These are phyloP conservation scores for Peronospora farinosa DNA, from an alignment of 352 stramenopile genomes.

Conservation along the genomic window DNA sequence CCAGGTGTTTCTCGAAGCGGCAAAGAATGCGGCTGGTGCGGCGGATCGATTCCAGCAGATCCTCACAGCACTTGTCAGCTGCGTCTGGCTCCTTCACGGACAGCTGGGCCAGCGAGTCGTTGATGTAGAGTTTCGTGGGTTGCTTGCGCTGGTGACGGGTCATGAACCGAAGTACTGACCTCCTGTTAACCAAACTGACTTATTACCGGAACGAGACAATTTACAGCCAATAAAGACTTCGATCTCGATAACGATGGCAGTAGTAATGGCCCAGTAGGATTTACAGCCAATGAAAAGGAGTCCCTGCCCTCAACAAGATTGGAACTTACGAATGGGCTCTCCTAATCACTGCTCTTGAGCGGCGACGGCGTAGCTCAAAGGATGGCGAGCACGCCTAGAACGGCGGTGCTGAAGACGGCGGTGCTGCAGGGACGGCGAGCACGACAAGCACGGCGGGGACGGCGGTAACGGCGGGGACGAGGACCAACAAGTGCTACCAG, in stretches of 20 bases:
- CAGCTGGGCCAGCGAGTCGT: slow-evolving; percentile 1
- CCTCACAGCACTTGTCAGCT: background rate
- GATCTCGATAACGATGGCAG: slow-evolving; percentile 1
- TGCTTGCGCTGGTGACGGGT: background rate
- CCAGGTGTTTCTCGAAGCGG: background rate
- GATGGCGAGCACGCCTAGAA: background rate
- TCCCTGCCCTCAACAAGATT: slow-evolving; percentile 1
- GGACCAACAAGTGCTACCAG: slow-evolving; percentile 5
- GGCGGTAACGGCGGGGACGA: background rate
- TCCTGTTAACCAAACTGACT: slow-evolving; percentile 1
- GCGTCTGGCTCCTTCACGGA: background rate
- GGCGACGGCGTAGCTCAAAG: background rate
- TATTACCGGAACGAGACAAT: slow-evolving; percentile 2
- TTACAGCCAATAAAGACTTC: slow-evolving; percentile 1
- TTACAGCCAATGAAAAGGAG: slow-evolving; percentile 3
- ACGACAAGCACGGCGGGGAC: background rate
- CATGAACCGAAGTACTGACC: slow-evolving; percentile 5
- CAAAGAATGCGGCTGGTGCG: slow-evolving; percentile 1
- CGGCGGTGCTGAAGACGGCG: too few relatives aligned
- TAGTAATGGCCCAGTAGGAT: slow-evolving; percentile 2
- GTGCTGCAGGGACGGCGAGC: background rate
- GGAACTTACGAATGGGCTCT: too few relatives aligned
- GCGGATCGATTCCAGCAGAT: background rate
- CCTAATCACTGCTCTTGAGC: too few relatives aligned
- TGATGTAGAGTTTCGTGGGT: background rate